These are phyloP conservation scores for Lipomyces oligophaga DNA, from an alignment of 805 yeast species.

Conservation along the genomic window DNA sequence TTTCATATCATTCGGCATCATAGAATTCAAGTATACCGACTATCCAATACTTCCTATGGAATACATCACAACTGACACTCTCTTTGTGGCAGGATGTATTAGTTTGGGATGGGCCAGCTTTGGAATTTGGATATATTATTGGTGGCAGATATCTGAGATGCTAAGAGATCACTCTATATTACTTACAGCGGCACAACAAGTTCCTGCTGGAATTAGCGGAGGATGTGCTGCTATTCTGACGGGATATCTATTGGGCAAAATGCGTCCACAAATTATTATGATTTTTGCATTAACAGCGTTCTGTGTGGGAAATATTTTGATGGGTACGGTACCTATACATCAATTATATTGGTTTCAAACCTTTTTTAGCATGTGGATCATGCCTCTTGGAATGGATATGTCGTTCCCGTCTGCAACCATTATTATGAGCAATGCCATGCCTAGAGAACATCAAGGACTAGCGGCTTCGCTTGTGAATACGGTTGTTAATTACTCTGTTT, in stretches of 20 bases:
- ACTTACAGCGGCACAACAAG: constrained; percentile 45
- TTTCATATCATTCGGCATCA: constrained; percentile 46
- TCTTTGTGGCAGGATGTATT: constrained; percentile 49
- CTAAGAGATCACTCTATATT: constrained; percentile 50
- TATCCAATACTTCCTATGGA: constrained; percentile 55
- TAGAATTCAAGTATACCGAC: constrained; percentile 46
- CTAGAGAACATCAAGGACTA: constrained; percentile 66
- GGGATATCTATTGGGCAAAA: constrained; percentile 44
- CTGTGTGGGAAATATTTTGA: constrained; percentile 50
- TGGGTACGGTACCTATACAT: constrained; percentile 53
- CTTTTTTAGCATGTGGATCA: constrained; percentile 53
- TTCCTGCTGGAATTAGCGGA: constrained; percentile 52
- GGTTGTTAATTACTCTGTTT: constrained; percentile 65
- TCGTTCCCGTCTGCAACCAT: constrained; percentile 69
- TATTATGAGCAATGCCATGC: constrained; percentile 34
- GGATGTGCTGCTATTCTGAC: constrained; percentile 52
- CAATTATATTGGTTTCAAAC: constrained; percentile 59
- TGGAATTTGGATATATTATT: constrained; percentile 69
- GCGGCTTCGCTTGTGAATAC: constrained; percentile 73
- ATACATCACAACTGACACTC: constrained; percentile 45
- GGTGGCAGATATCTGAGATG: constrained; percentile 50
- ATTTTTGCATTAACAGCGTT: constrained; percentile 53
- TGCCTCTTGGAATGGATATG: constrained; percentile 73
- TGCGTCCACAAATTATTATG: constrained; percentile 51
- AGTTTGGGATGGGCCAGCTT: constrained; percentile 74